A percentile compares a stretch with the other conserved stretches of the same genome.
Evolutionary conservation across 2,329 filamentous ascomycete genomes (phyloP).

Genomic region (Fusarium nisikadoi): DNA sequence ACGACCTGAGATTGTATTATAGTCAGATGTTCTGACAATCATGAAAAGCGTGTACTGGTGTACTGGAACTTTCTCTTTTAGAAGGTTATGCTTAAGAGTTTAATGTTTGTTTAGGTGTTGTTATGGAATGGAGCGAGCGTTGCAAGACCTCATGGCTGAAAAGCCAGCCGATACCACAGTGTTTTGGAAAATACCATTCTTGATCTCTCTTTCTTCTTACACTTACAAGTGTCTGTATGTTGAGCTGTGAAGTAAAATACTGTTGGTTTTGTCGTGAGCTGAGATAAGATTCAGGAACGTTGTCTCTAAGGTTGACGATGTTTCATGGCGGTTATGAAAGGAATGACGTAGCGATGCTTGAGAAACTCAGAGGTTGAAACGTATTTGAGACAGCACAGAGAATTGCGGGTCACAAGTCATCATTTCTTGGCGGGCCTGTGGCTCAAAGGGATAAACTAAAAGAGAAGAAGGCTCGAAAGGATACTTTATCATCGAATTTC

Average conservation of each 20-base stretch:
- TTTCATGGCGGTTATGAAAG: background rate
- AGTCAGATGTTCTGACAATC: background rate
- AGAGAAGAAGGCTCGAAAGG: too few species aligned
- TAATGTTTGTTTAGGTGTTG: background rate
- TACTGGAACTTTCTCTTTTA: background rate
- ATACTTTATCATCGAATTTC: fast-evolving
- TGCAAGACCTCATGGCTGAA: background rate
- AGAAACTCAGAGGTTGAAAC: background rate
- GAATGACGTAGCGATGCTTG: background rate
- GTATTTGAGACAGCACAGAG: background rate
- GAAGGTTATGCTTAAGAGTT: background rate
- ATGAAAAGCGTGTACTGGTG: background rate
- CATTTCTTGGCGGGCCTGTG: background rate
- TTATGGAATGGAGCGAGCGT: background rate
- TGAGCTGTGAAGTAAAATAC: too few species aligned
- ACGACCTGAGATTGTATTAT: background rate
- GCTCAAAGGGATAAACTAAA: too few species aligned
- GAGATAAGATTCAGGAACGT: background rate
- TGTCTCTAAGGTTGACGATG: background rate
- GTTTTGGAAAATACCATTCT: background rate
- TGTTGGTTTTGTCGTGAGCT: background rate
- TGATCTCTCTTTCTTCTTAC: background rate
- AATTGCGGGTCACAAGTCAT: fast-evolving
- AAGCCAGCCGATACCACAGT: background rate
- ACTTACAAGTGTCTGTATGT: fast-evolving